phyloP scores from a whole-genome alignment of 139 green algal species.

The Chlamydomonas asymmetrica region DNA sequence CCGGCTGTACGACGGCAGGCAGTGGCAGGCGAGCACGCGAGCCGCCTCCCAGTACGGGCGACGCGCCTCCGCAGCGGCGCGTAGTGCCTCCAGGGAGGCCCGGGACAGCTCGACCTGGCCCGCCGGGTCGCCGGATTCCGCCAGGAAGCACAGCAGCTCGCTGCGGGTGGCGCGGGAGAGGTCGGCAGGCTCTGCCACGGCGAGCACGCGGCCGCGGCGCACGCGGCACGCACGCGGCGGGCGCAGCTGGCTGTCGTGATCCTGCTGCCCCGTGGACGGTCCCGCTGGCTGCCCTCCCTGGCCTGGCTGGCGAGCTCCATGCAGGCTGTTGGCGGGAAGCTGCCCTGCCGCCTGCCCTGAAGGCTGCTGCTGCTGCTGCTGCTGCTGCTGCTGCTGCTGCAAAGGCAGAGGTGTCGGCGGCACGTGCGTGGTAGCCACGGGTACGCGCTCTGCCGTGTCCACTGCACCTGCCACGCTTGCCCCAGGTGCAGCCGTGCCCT shows the following conservation, averaged over 20 bases:
- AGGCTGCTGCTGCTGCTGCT: too few species aligned
- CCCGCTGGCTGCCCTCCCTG: too few species aligned
- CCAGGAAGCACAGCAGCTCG: slow-evolving; percentile 8
- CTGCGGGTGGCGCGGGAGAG: background rate
- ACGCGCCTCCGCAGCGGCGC: background rate
- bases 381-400: too few species aligned
- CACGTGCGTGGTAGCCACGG: too few species aligned
- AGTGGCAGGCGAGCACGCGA: slow-evolving; percentile 10
- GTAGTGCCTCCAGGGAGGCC: background rate
- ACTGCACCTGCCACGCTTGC: too few species aligned
- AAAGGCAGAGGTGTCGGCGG: too few species aligned
- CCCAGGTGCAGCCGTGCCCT: too few species aligned
- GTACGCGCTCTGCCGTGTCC: too few species aligned
- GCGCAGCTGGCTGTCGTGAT: background rate
- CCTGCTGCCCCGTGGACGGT: background rate
- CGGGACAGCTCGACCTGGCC: background rate
- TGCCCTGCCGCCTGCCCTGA: too few species aligned
- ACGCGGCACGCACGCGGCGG: background rate
- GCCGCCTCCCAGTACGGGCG: slow-evolving; percentile 22
- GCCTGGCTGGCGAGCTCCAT: too few species aligned
- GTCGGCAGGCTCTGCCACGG: background rate
- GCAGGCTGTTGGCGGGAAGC: too few species aligned
- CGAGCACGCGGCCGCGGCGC: background rate
- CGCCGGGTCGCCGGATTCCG: background rate
- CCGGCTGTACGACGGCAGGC: background rate